A percentile compares a stretch with the other conserved stretches of the same genome.
Evolutionary conservation across 805 yeast species (phyloP).

Genomic region (Kodamaea kaohsiungensis): DNA sequence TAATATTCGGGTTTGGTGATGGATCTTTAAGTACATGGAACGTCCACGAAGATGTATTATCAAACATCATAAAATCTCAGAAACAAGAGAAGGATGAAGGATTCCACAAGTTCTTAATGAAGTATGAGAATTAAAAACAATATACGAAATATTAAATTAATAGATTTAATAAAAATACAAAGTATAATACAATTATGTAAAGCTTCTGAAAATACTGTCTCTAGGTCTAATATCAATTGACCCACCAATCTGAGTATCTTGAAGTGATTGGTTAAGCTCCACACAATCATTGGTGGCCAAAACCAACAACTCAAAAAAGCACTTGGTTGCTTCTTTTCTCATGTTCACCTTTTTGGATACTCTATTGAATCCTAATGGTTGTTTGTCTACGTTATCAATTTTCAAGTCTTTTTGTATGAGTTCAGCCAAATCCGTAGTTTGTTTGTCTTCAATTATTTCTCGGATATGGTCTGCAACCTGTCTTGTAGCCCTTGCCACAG

Average conservation of each 20-base stretch:
- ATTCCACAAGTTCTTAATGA: conserved; percentile 5
- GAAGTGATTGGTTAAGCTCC: conserved; percentile 52
- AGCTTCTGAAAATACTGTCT: conserved; percentile 34
- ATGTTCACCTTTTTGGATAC: conserved; percentile 31
- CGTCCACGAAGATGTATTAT: neutral
- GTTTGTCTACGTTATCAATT: conserved; percentile 12
- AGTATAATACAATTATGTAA: conserved; percentile 12
- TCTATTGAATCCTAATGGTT: conserved; percentile 24
- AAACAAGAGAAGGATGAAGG: conserved; percentile 9
- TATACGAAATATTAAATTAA: neutral
- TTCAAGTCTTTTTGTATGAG: conserved; percentile 40
- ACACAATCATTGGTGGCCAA: conserved; percentile 78
- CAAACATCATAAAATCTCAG: conserved; percentile 1
- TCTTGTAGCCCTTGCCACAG: conserved; percentile 50
- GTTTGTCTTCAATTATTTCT: conserved; percentile 25
- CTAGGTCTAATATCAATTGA: conserved; percentile 54
- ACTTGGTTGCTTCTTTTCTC: conserved; percentile 62
- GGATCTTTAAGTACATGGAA: conserved; percentile 17
- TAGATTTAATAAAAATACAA: neutral
- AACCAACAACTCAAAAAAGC: conserved; percentile 81
- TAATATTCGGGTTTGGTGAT: conserved; percentile 24
- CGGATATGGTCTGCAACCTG: conserved; percentile 54
- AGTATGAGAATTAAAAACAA: neutral
- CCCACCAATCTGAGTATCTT: conserved; percentile 48
- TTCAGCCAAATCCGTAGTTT: conserved; percentile 33